Evolutionary conservation across 805 yeast species (phyloP).

Genomic region (Vanderwaltozyma yarrowii): DNA sequence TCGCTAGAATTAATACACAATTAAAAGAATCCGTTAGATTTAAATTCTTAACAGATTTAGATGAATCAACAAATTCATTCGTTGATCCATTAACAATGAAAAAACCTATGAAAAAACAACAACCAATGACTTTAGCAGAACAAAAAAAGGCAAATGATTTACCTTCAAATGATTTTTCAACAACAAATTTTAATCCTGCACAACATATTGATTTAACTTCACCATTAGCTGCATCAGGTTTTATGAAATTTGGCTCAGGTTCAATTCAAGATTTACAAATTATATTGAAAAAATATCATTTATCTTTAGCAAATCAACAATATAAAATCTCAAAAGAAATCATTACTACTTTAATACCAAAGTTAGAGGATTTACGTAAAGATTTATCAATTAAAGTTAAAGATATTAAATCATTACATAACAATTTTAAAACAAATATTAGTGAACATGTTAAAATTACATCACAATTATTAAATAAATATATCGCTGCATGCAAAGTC

Average conservation of each 20-base stretch:
- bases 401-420: constrained; percentile 62
- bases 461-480: constrained; percentile 43
- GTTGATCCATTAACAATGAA: constrained; percentile 42
- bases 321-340: constrained; percentile 45
- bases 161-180: neutral
- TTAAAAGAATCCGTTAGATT: constrained; percentile 56
- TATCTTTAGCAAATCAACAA: constrained; percentile 46
- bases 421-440: constrained; percentile 52
- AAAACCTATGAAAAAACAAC: constrained; percentile 28
- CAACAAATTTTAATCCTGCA: neutral
- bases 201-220: neutral
- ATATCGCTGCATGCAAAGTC: constrained; percentile 35
- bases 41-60: constrained; percentile 29
- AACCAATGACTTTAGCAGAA: constrained; percentile 18
- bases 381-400: constrained; percentile 70
- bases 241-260: constrained; percentile 63
- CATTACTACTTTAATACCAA: constrained; percentile 43
- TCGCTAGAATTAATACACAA: constrained; percentile 53
- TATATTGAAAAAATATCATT: constrained; percentile 53
- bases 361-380: constrained; percentile 48
- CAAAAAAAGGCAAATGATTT: constrained; percentile 5
- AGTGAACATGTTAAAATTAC: constrained; percentile 53
- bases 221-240: constrained; percentile 33
- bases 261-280: constrained; percentile 74
- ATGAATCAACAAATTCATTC: constrained; percentile 28